phyloP scores from a whole-genome alignment of 2,329 filamentous ascomycete species.

The Blastomyces parvus region DNA sequence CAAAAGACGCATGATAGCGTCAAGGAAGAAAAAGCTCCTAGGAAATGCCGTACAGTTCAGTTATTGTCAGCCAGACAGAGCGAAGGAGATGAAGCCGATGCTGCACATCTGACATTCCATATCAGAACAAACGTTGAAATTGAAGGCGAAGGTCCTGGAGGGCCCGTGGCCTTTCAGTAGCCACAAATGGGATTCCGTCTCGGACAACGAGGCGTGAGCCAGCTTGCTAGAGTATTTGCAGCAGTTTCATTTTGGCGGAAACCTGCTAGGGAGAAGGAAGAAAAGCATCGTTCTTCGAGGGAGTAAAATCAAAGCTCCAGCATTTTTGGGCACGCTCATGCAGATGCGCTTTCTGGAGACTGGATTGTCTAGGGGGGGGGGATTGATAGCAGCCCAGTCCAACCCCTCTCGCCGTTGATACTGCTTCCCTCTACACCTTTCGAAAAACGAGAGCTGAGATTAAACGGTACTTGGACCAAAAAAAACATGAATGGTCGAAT shows the following conservation, averaged over 20 bases:
- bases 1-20: no score
- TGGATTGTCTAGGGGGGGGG: background rate
- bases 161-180: no score
- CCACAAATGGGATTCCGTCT: no score
- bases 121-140: no score
- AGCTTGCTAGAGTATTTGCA: background rate
- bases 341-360: background rate
- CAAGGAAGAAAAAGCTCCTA: no score
- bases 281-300: background rate
- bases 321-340: background rate
- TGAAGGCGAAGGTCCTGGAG: no score
- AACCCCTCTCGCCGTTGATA: background rate
- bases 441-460: background rate
- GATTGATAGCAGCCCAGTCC: no score
- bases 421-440: background rate
- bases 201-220: no score
- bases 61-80: no score
- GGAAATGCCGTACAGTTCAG: no score
- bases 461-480: background rate
- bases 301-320: background rate
- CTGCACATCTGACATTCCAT: no score
- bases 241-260: background rate
- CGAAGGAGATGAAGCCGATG: no score
- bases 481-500: background rate
- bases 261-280: background rate